These are phyloP conservation scores for Tylopilus felleus DNA, from an alignment of 768 basidiomycete genomes.

Conservation along the genomic window DNA sequence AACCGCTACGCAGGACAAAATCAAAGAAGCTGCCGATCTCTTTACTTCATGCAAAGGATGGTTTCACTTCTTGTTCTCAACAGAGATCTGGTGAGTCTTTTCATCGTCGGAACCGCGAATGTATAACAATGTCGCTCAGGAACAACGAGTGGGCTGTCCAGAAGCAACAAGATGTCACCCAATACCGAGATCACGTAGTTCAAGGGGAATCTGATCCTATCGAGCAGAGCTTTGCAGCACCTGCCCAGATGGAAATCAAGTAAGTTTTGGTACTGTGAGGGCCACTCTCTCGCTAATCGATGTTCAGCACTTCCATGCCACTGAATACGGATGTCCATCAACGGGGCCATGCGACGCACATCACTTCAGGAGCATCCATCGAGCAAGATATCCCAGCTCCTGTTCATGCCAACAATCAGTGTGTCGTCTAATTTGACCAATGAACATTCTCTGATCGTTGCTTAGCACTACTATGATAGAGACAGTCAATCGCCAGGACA, in stretches of 20 bases:
- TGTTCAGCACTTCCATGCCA: neutral
- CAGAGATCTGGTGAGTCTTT: neutral
- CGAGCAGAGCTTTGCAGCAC: too few relatives aligned
- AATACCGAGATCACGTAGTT: neutral
- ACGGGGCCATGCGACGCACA: too few relatives aligned
- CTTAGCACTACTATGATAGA: neutral
- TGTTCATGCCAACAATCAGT: neutral
- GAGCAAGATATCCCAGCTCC: too few relatives aligned
- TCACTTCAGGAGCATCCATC: neutral
- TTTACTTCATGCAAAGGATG: neutral
- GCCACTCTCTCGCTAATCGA: neutral
- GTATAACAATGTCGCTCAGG: neutral
- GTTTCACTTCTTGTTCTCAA: slow-evolving; percentile 3
- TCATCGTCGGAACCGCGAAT: neutral
- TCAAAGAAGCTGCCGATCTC: neutral
- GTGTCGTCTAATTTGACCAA: neutral
- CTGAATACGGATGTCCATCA: too few relatives aligned
- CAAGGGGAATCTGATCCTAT: neutral
- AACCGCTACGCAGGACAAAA: neutral
- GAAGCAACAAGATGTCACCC: neutral
- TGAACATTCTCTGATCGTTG: neutral
- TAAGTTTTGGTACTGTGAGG: neutral
- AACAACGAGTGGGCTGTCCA: neutral
- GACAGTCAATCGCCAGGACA: too few relatives aligned
- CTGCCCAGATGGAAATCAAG: neutral